Percentiles rank a stretch among this genome's conserved stretches.
Evolutionary conservation across 2,329 filamentous ascomycete species (phyloP).

Genomic region (Xylaria sp.): DNA sequence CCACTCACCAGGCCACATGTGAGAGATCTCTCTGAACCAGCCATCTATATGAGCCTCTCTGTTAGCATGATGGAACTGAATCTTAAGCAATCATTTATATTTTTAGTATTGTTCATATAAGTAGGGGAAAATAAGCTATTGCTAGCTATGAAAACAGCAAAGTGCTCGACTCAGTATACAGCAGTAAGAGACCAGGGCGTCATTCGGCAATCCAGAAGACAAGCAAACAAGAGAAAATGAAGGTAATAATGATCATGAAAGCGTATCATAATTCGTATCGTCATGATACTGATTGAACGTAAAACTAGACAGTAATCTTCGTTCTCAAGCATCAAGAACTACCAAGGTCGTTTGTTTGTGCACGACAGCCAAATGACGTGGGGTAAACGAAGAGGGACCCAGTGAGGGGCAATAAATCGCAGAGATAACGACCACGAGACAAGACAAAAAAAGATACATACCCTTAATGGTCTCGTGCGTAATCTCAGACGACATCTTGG

Average conservation of each 20-base stretch:
- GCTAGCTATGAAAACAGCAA: no score
- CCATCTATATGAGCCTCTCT: conserved; percentile 74
- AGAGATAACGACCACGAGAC: not conserved
- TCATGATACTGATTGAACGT: not conserved
- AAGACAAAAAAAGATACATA: conserved; percentile 51
- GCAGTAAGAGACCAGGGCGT: not conserved
- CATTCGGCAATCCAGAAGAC: no score
- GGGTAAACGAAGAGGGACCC: not conserved
- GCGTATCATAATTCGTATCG: not conserved
- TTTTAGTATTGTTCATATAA: not conserved
- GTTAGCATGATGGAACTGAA: conserved; percentile 19
- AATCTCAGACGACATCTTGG: conserved; percentile 63
- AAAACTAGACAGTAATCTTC: not conserved
- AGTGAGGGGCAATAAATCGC: conserved; percentile 19
- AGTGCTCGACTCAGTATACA: not conserved
- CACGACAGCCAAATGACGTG: not conserved
- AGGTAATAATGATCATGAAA: not conserved
- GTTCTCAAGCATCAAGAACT: not conserved
- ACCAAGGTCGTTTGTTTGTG: not conserved
- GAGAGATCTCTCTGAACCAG: conserved; percentile 99
- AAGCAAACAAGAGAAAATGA: not conserved
- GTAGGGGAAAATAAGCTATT: not conserved
- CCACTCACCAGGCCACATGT: conserved; percentile 88
- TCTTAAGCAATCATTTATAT: not conserved
- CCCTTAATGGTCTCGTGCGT: conserved; percentile 69